Conservation (phyloP, 139 green algal species). For the Chlamydomonas schloesseri region DNA sequence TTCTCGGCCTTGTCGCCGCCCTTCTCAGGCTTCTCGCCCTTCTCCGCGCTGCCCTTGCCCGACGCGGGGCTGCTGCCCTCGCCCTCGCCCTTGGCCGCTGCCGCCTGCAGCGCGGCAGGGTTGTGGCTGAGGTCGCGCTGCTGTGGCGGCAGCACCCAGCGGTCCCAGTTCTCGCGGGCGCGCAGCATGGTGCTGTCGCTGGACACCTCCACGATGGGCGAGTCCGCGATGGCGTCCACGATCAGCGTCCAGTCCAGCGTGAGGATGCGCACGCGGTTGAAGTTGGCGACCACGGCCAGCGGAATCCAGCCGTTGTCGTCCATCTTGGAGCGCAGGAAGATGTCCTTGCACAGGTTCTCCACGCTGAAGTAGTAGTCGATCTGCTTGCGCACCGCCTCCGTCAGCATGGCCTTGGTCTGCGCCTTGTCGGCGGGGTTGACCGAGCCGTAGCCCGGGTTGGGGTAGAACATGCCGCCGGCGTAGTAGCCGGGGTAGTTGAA, state of each 20-base stretch:
- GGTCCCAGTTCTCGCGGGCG: conserved; percentile 61
- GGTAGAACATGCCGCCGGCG: conserved; percentile 80
- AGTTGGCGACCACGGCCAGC: conserved; percentile 84
- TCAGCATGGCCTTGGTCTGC: conserved; percentile 61
- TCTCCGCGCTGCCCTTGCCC: not conserved
- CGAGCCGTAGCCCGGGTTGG: conserved; percentile 68
- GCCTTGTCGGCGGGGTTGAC: conserved; percentile 21
- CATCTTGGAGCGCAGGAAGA: conserved; percentile 97
- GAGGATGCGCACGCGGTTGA: conserved; percentile 95
- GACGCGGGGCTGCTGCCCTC: conserved; percentile 3
- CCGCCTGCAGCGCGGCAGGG: conserved; percentile 14
- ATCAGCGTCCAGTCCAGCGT: conserved; percentile 88
- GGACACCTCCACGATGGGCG: conserved; percentile 72
- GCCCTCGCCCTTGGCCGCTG: not conserved
- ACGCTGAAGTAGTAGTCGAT: conserved; percentile 98
- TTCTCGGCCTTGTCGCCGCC: not conserved
- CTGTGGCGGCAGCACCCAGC: conserved; percentile 83
- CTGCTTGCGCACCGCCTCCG: conserved; percentile 80
- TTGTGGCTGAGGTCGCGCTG: conserved; percentile 64
- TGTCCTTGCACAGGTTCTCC: conserved; percentile 95
- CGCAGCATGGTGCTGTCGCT: conserved; percentile 69
- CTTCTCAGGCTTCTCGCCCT: not conserved
- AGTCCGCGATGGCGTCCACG: conserved; percentile 71
- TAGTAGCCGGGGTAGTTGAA: conserved; percentile 57
- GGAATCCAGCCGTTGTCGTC: conserved; percentile 92